These are phyloP conservation scores for Maudiozyma turicensis DNA, from an alignment of 805 yeast species.

Conservation along the genomic window DNA sequence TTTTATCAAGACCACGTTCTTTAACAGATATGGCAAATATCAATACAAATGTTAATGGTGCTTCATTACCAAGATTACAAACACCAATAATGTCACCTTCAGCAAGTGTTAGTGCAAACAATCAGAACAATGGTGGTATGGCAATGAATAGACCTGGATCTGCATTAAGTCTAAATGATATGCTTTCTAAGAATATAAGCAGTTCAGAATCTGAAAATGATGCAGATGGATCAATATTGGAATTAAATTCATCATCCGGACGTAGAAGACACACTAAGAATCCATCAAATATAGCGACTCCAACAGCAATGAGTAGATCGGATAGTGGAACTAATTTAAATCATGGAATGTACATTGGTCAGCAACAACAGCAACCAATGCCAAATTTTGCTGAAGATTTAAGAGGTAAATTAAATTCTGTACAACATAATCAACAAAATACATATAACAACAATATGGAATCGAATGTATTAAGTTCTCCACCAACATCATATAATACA, in stretches of 20 bases:
- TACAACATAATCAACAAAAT: slow-evolving; percentile 7
- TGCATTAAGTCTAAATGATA: slow-evolving; percentile 15
- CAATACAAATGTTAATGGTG: not conserved
- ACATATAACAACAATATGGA: slow-evolving; percentile 1
- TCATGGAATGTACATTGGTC: not conserved
- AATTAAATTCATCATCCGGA: slow-evolving; percentile 2
- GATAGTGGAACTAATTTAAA: slow-evolving; percentile 16
- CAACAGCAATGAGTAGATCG: slow-evolving; percentile 20
- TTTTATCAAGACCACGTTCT: slow-evolving; percentile 20
- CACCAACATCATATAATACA: not conserved
- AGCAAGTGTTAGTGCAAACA: not conserved
- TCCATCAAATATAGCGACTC: slow-evolving; percentile 11
- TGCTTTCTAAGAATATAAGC: slow-evolving; percentile 8
- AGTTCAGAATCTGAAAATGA: slow-evolving; percentile 8
- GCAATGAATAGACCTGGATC: slow-evolving; percentile 18
- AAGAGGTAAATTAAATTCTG: slow-evolving; percentile 13
- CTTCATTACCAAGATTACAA: not conserved
- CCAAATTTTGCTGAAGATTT: slow-evolving; percentile 11
- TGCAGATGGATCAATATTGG: not conserved
- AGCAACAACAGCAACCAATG: not conserved
- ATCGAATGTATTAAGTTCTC: not conserved
- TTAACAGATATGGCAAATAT: slow-evolving; percentile 14
- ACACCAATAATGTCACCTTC: not conserved
- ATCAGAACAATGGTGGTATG: not conserved
- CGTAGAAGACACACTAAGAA: not conserved